Base-by-base conservation (phyloP, 2,329 filamentous ascomycete species). In the Talaromyces sp. region DNA sequence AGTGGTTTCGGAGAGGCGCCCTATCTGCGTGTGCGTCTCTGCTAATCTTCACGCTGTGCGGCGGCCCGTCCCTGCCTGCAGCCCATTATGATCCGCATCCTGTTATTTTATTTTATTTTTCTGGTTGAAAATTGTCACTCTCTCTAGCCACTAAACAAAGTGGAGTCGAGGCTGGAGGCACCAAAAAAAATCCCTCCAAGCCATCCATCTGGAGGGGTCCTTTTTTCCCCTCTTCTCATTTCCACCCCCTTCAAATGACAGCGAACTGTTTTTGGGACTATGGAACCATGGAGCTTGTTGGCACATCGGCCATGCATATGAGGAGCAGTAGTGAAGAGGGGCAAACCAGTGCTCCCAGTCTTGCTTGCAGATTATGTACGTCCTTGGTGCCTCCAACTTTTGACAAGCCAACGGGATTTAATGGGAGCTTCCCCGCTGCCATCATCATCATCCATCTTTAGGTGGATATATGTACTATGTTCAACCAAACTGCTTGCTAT, bases 61-160 rank as follows among this genome's bases (percentile, higher is more conserved):
- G 49, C 75, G 75, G 75, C 70, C 75, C 75, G 75, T 76, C 73
- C 75, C 75, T 77, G 74, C 35, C 74, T 75, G 73, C 74, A 75
- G 73, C 72, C 73, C 75, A 46, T 53, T 61, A 68, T 75, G 73
- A 75, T 75, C 70, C 73, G 73, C 74, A 75, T 72, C 65, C 70
- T 70, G 67, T 67, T 64, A n/a, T 67, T 64, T 62, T 65, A 64
- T 61, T 63, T 58, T 66, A 63, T 64, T 68, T 69, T 49, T 58
- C 43, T 38, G 24, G 11, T 10, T 14, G n/a, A n/a, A n/a, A n/a
- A n/a, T 27, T 58, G 19, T 58, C 35, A 53, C 6, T 43, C 11
- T 43, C n/a, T 21, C n/a, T 43, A 10, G n/a, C n/a, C n/a, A 17
- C 38, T 43, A 19, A 5, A 43, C 14, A 19, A 13, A 43, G 41